Evolutionary conservation across 306 rosid species (phyloP), one percentile per base, ranked within the genome.

Genomic region (Bauhinia variegata): DNA sequence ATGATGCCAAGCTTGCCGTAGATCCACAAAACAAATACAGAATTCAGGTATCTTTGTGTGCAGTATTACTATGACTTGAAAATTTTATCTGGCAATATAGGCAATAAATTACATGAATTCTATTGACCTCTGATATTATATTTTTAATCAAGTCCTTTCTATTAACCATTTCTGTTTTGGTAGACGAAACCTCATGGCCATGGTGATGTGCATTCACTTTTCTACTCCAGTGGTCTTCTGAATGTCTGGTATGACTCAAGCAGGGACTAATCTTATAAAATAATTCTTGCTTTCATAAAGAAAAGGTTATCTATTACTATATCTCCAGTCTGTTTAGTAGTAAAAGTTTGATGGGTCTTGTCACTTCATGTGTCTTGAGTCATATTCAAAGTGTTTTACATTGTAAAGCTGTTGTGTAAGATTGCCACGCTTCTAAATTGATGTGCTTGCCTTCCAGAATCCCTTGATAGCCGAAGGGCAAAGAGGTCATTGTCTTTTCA

Each of bases 141-240:
- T 41, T 57, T 60, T 76, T 42, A 15, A 19, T 51, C 12, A 44
- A 68, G 23, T 74, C 48, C 36, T n/a, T 60, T 34, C 33, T 41
- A 73, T 57, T 70, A 62, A 83, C 67, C 62, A 6, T 72, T 65
- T 79, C 71, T 57, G n/a, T 80, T 68, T 75, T 64, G 62, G 55
- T 60, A 95, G 99, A 95, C 99, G 71, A 95, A 95, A 81, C 99
- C 99, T 77, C 99, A 90, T 59, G 99, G 99, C 42, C 97, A 95
- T 67, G 99, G 99, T 18, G 99, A 95, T 69, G 99, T 90, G 71
- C 99, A 95, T 60, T 62, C 95, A 6, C 97, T 95, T 80, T 95
- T 95, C 60, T 84, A 84, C 83, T 84, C 99, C 58, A 95, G 97
- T 12, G 96, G 99, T 79, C 86, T 90, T 82, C 89, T 95, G 56